phyloP scores from a whole-genome alignment of 2,329 filamentous ascomycete species.

The Cercospora brassicicola region DNA sequence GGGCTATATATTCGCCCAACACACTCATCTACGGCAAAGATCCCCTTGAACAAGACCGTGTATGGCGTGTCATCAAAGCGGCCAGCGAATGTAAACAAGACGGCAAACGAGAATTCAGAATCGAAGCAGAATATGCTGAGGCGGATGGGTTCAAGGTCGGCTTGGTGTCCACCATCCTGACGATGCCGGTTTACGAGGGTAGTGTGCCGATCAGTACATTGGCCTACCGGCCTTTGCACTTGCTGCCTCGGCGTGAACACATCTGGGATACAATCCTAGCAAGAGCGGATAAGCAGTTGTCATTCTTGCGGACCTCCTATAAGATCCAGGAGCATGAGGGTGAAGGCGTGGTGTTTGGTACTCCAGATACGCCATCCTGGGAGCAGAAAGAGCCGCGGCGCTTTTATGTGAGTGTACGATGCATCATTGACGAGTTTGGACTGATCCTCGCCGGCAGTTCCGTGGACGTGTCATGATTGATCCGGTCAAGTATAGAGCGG shows the following conservation, averaged over 20 bases:
- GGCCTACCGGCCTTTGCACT: neutral
- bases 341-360: neutral
- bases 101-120: neutral
- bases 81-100: neutral
- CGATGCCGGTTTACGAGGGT: conserved; percentile 1
- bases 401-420: conserved; percentile 1
- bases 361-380: neutral
- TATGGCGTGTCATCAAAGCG: conserved; percentile 7
- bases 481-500: conserved; percentile 3
- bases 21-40: conserved; percentile 12
- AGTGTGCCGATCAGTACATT: neutral
- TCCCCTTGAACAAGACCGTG: conserved; percentile 1
- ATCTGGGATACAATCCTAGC: neutral
- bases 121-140: conserved; percentile 6
- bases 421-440: neutral
- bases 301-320: neutral
- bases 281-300: neutral
- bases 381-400: conserved; percentile 3
- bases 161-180: neutral
- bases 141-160: conserved; percentile 4
- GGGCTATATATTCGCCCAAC: conserved; percentile 9
- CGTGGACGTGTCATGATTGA: conserved; percentile 11
- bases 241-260: neutral
- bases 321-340: conserved; percentile 5
- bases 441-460: conserved; percentile 1